These are phyloP conservation scores for Populus hybrid DNA, from an alignment of 441 rosid species.

Conservation along the genomic window DNA sequence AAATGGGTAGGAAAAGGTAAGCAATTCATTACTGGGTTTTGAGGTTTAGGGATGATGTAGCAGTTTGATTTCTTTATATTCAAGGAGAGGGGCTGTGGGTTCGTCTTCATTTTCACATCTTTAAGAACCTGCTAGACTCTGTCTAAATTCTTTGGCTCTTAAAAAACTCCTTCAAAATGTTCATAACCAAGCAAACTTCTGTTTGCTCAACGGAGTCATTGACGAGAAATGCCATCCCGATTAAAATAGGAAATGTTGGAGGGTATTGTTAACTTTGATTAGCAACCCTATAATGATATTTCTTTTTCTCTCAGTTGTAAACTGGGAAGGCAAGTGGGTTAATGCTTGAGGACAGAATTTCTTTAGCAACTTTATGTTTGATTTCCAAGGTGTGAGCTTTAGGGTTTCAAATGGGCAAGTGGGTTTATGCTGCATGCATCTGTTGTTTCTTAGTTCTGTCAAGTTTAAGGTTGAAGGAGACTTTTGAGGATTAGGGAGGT, in stretches of 20 bases:
- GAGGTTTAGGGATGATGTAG: not conserved
- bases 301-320: not conserved
- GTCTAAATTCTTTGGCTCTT: not conserved
- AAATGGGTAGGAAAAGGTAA: not conserved
- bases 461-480: not conserved
- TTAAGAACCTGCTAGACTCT: not conserved
- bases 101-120: not conserved
- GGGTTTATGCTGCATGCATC: not conserved
- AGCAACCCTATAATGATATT: not conserved
- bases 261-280: not conserved
- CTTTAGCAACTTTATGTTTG: not conserved
- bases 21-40: not conserved
- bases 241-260: not conserved
- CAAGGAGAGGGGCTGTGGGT: not conserved
- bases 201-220: not conserved
- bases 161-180: too few species aligned
- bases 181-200: not conserved
- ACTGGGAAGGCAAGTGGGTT: not conserved
- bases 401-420: not conserved
- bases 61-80: not conserved
- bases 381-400: not conserved
- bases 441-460: not conserved
- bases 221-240: not conserved
- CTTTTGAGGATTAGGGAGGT: not conserved
- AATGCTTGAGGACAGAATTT: not conserved